Conservation (phyloP, 2,329 filamentous ascomycete genomes). For the Cladosporium sp. region DNA sequence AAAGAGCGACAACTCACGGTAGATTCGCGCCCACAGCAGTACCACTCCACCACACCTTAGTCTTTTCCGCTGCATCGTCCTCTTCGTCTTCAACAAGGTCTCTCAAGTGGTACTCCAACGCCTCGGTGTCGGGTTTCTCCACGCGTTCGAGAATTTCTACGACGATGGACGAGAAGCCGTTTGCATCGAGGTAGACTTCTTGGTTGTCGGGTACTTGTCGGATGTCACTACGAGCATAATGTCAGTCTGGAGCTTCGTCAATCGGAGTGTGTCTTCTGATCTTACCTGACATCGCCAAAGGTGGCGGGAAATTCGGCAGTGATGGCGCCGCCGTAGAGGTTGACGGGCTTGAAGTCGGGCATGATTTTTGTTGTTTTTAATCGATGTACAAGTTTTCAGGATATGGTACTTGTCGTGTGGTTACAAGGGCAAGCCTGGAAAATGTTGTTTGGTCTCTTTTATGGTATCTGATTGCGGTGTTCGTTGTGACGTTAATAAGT, state of each 20-base stretch:
- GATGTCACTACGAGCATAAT: conserved; percentile 49
- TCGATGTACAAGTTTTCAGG: neutral
- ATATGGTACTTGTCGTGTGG: too few species aligned
- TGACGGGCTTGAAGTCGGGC: conserved; percentile 46
- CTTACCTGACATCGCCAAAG: conserved; percentile 68
- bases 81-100: conserved; percentile 38
- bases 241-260: neutral
- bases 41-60: conserved; percentile 30
- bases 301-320: conserved; percentile 59
- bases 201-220: conserved; percentile 80
- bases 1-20: conserved; percentile 28
- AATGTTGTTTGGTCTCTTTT: neutral
- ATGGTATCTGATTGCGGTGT: neutral
- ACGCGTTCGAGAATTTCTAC: conserved; percentile 86
- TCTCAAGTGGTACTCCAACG: conserved; percentile 47
- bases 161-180: conserved; percentile 80
- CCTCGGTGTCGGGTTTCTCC: conserved; percentile 62
- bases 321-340: conserved; percentile 68
- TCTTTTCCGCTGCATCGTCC: conserved; percentile 28
- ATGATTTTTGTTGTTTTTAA: neutral
- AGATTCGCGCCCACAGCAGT: conserved; percentile 29
- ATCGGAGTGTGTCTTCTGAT: too few species aligned
- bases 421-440: too few species aligned
- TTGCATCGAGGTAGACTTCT: conserved; percentile 81
- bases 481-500: neutral